Conservation (phyloP, 164 flowering plant species). For the Vitis rupestris region DNA sequence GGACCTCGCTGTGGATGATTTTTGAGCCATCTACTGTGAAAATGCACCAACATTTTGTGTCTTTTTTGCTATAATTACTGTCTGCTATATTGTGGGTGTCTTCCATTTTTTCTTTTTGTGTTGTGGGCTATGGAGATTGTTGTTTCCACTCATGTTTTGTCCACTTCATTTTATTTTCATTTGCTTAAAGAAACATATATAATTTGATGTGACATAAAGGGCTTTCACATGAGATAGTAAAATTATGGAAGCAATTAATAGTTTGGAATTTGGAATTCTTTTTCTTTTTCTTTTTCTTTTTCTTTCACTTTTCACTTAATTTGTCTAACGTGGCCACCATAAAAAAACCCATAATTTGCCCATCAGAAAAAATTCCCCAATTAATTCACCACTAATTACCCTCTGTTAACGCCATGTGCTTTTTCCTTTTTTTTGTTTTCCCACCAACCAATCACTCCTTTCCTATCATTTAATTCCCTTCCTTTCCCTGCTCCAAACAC, state of each 20-base stretch:
- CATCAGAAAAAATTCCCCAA: no score
- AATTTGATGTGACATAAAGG: slow-evolving; percentile 6
- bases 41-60: slow-evolving; percentile 4
- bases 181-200: not conserved
- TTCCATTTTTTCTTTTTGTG: slow-evolving; percentile 6
- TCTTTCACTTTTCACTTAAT: no score
- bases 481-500: no score
- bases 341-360: no score
- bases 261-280: not conserved
- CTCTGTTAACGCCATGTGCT: no score
- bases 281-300: not conserved
- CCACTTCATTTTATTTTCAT: not conserved
- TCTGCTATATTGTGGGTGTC: slow-evolving; percentile 17
- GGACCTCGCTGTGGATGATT: slow-evolving; percentile 7
- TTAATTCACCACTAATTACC: no score
- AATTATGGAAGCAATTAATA: not conserved
- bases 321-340: no score
- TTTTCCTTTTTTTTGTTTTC: no score
- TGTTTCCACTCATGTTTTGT: not conserved
- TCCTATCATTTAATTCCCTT: no score
- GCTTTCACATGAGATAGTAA: not conserved
- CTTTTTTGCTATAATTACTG: slow-evolving; percentile 27
- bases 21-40: not conserved
- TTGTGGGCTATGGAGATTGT: slow-evolving; percentile 10
- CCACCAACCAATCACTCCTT: no score